Evolutionary conservation across 805 yeast species (phyloP), one percentile per base, ranked within the genome.

Genomic region (Pachysolen tannophilus): DNA sequence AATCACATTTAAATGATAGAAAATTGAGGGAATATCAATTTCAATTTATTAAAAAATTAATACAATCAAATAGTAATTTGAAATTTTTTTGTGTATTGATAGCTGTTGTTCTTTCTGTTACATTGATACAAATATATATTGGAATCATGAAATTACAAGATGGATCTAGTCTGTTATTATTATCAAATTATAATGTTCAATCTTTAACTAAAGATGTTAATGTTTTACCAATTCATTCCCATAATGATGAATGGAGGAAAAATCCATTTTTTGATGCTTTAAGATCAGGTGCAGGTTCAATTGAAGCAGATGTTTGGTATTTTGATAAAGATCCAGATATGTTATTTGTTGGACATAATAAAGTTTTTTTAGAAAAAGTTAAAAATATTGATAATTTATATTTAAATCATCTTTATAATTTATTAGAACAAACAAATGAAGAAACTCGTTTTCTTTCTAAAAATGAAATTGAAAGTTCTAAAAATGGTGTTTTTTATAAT

Each of bases 251-350:
- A 52, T 75, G 82, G 80, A 57, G 85, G 46, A 40, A 48, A 3
- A 46, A 58, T 4, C 85, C 85, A 1, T 57, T 79, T 3, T 63
- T 71, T 34, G 79, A 77, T 40, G 85, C 84, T 0, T 50, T 66
- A 9, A 45, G 50, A 4, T 41, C 48, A 16, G 87, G 85, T 2
- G 63, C 71, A 25, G 61, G 62, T 28, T 71, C 81, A 32, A 62
- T 78, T 1, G 87, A 79, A 53, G 78, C 79, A n/a, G 87, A 79
- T 46, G 65, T 76, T 13, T 78, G 81, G 82, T 54, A 45, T 34
- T 60, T 63, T 34, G 53, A 56, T 1, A 26, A 53, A 2, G 48
- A 38, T 14, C 46, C 47, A 4, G 47, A 42, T 9, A 16, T 28
- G n/a, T 42, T 78, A n/a, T 76, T 63, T 30, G 82, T 81, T 28